phyloP scores from a whole-genome alignment of 2,329 filamentous ascomycete genomes.

The Kalmusia sp. region DNA sequence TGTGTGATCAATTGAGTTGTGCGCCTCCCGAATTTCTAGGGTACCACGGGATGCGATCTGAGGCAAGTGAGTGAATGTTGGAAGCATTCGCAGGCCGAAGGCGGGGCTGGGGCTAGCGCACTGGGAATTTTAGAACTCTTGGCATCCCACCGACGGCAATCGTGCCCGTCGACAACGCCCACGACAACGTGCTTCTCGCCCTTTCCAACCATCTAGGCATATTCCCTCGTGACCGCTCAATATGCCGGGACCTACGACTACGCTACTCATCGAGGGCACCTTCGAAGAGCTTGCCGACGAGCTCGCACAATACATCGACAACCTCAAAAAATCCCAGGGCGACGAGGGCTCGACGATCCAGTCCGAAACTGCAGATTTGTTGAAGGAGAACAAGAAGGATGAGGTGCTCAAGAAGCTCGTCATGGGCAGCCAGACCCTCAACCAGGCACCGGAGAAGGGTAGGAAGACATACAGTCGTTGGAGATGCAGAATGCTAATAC shows the following conservation, averaged over 20 bases:
- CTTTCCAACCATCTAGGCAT: conserved; percentile 28
- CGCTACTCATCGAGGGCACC: conserved; percentile 82
- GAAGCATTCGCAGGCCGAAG: background rate
- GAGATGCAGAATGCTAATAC: conserved; percentile 30
- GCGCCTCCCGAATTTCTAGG: background rate
- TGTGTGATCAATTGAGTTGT: too few species aligned
- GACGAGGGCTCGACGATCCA: conserved; percentile 62
- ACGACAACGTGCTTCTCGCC: conserved; percentile 24
- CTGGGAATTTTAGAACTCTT: conserved; percentile 36
- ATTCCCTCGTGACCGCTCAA: conserved; percentile 30
- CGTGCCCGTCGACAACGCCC: conserved; percentile 29
- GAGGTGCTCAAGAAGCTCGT: conserved; percentile 91
- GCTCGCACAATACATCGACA: conserved; percentile 92
- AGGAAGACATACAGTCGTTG: conserved; percentile 23
- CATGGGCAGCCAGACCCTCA: conserved; percentile 76
- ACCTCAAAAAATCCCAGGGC: conserved; percentile 70
- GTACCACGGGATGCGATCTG: background rate
- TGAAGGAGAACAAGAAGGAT: conserved; percentile 74
- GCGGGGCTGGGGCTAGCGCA: background rate
- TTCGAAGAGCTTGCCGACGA: conserved; percentile 94
- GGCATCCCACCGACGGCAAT: conserved; percentile 36
- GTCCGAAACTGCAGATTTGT: conserved; percentile 72
- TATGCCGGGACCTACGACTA: conserved; percentile 68
- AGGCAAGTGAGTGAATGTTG: background rate
- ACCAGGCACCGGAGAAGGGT: conserved; percentile 88